phyloP scores from a whole-genome alignment of 2,329 filamentous ascomycete genomes.

The Alternaria incomplexa region DNA sequence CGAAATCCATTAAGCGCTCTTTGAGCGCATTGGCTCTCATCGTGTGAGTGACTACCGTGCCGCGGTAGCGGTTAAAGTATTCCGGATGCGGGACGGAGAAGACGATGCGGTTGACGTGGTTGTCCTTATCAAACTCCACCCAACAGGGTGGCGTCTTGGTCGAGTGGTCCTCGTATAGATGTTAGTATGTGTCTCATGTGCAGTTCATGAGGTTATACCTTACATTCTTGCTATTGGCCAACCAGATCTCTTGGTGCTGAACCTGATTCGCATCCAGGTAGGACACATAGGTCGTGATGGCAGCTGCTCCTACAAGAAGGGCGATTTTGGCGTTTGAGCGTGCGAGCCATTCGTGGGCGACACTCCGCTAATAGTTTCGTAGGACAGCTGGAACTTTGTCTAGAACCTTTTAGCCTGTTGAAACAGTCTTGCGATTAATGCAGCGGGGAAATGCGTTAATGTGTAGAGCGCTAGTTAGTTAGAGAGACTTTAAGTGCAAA shows the following conservation, averaged over 20 bases:
- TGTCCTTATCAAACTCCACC: neutral
- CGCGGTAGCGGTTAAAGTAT: neutral
- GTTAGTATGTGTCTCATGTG: neutral
- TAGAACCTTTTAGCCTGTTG: too few species aligned
- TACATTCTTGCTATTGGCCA: neutral
- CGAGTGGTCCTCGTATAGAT: neutral
- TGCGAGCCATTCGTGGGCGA: neutral
- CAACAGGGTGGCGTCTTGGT: neutral
- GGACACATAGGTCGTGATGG: neutral
- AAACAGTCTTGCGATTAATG: too few species aligned
- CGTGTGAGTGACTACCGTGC: neutral
- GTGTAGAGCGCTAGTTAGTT: neutral
- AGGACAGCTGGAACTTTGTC: too few species aligned
- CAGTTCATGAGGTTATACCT: neutral
- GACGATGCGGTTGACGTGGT: neutral
- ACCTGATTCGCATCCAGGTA: neutral
- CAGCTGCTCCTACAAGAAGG: neutral
- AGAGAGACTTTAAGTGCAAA: neutral
- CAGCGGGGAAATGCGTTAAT: neutral
- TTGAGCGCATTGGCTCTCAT: neutral
- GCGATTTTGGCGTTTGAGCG: neutral
- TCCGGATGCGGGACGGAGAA: neutral
- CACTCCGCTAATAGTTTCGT: neutral
- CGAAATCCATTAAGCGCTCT: neutral
- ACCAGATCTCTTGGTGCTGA: neutral